A percentile compares a stretch with the other conserved stretches of the same genome.
Conservation (phyloP, 2,329 filamentous ascomycete species). For the Tolypocladium paradoxum region DNA sequence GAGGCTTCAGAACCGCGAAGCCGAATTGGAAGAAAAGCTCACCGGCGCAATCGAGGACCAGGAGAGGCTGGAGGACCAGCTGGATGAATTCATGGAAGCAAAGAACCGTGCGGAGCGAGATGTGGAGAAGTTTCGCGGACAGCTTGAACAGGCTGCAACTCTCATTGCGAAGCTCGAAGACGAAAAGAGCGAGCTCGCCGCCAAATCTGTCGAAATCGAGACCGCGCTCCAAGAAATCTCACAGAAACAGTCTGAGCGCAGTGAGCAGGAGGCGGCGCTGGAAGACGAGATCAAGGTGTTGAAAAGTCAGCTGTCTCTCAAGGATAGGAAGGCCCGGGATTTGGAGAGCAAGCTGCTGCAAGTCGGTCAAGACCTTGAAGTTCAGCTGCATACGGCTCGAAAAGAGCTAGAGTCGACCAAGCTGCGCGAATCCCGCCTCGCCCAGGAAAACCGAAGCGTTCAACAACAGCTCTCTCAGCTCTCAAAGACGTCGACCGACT, state of each 20-base stretch:
- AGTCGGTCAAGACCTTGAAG: slow-evolving; percentile 77
- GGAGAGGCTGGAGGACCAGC: slow-evolving; percentile 83
- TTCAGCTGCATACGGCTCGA: slow-evolving; percentile 66
- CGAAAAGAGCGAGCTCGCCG: slow-evolving; percentile 68
- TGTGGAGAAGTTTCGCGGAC: slow-evolving; percentile 63
- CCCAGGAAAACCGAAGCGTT: slow-evolving; percentile 70
- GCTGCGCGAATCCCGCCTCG: slow-evolving; percentile 63
- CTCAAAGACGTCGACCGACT: slow-evolving; percentile 84
- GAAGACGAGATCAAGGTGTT: slow-evolving; percentile 83
- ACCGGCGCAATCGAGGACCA: slow-evolving; percentile 88
- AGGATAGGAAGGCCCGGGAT: slow-evolving; percentile 82
- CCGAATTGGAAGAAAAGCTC: slow-evolving; percentile 86
- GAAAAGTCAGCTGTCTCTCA: slow-evolving; percentile 77
- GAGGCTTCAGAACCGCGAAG: slow-evolving; percentile 82
- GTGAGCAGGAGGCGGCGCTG: slow-evolving; percentile 64
- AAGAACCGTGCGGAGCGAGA: slow-evolving; percentile 85
- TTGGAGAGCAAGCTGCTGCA: slow-evolving; percentile 75
- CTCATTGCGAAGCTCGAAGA: slow-evolving; percentile 79
- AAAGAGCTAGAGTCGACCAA: slow-evolving; percentile 71
- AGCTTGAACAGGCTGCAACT: slow-evolving; percentile 83
- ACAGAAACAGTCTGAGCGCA: slow-evolving; percentile 59
- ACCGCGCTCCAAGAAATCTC: slow-evolving; percentile 60
- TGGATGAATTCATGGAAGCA: slow-evolving; percentile 78
- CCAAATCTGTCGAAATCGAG: slow-evolving; percentile 60
- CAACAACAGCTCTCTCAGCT: slow-evolving; percentile 79